phyloP scores from a whole-genome alignment of 176 grass and related monocot genomes.

The Musa schizocarpa region DNA sequence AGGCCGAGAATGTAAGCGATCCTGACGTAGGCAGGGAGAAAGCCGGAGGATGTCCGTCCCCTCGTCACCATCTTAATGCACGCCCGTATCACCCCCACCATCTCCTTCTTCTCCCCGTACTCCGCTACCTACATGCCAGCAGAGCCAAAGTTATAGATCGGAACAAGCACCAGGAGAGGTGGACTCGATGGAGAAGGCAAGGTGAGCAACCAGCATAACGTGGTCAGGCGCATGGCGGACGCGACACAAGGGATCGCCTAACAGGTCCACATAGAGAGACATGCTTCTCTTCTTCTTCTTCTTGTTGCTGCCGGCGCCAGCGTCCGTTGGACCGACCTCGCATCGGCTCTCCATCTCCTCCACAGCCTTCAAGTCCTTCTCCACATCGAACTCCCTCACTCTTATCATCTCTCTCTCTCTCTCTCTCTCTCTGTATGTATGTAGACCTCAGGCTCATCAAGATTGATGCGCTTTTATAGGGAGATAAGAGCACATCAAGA shows the following conservation, averaged over 20 bases:
- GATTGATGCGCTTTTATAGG: not conserved
- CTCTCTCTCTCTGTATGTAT: not conserved
- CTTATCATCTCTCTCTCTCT: conserved; percentile 10
- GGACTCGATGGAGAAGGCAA: not conserved
- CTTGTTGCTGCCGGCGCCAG: not conserved
- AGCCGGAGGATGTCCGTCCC: conserved; percentile 8
- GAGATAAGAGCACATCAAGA: not conserved
- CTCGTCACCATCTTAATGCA: conserved; percentile 42
- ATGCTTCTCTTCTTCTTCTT: conserved; percentile 27
- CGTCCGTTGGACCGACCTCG: conserved; percentile 27
- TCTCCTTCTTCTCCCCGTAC: conserved; percentile 37
- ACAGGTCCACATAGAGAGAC: conserved; percentile 39
- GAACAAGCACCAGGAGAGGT: not conserved
- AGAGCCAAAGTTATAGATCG: not conserved
- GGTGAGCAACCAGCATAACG: conserved; percentile 46
- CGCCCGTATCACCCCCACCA: conserved; percentile 53
- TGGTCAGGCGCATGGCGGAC: conserved; percentile 55
- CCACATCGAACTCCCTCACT: conserved; percentile 51
- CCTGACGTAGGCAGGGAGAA: conserved; percentile 26
- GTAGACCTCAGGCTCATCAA: too few relatives aligned
- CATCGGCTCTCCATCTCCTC: conserved; percentile 55
- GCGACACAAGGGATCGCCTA: conserved; percentile 52
- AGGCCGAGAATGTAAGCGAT: conserved; percentile 56
- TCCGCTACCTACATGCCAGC: conserved; percentile 37
- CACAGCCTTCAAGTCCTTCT: conserved; percentile 36